Evolutionary conservation across 495 filamentous ascomycete species (phyloP), one percentile per base, ranked within the genome.

Genomic region (Podospora pseudopauciseta): DNA sequence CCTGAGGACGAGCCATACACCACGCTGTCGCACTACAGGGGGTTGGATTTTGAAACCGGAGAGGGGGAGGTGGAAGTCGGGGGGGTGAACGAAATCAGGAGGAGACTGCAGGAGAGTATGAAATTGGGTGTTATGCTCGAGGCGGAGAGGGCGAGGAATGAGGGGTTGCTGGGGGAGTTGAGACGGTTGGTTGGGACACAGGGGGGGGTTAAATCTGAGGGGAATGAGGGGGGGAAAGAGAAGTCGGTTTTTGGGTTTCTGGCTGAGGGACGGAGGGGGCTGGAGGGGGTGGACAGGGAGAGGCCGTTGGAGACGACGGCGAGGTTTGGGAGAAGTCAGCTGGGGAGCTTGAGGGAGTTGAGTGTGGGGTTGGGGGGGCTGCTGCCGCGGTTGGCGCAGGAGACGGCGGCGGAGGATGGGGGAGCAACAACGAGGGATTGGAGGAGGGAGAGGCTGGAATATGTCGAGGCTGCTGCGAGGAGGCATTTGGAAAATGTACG

Each of bases 11-110:
- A 88, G 72, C 79, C 83, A 53, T 97, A 90, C 88, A 88, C 98
- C 66, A 83, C 88, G 63, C 80, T 99, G 65, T 86, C 85, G 60
- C 94, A 97, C 85, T 97, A 99, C 79, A 88, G 93, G 80, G 74
- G 85, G 23, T 72, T 83, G 59, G 78, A 79, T 54, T 77, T 80
- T 59, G 53, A 53, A 0, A 19, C 16, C 4, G 66, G 54, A n/a
- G 69, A 71, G 44, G 39, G 63, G 55, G n/a, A 58, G 5, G n/a
- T 58, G 55, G 55, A 11, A 5, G 82, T 83, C 20, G 90, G 93
- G 72, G 83, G 85, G 63, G 85, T 97, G 19, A 86, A 87, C 64
- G 75, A 81, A 11, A 88, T 92, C 62, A 88, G 94, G 64, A 88
- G 89, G 73, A 92, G 89, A 67, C 81, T 97, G 18, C 86, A 90